Base-by-base conservation (phyloP, 495 filamentous ascomycete genomes). In the Podospora pseudocomata region DNA sequence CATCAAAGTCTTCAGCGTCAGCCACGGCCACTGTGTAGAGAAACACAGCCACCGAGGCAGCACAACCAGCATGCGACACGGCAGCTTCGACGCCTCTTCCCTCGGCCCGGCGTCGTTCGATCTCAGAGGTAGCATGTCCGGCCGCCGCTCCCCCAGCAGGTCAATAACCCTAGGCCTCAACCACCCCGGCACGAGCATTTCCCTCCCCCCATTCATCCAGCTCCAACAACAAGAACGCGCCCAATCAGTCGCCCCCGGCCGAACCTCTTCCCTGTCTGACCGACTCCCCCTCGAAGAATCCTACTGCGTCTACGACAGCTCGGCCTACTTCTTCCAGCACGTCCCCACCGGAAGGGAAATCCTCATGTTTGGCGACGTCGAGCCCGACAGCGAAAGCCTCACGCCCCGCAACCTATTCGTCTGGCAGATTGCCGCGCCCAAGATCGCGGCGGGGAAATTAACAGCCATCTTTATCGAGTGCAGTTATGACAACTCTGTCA, bases 281-380 rank as follows among this genome's bases (percentile, higher is more conserved):
- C 18, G 60, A 65, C 68, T 73, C 44, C 67, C 70, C 57, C 20
- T 63, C 44, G 65, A 73, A 30, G 84, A 84, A 68, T 75, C 81
- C 18, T 75, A 72, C 60, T 94, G 87, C 63, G 87, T 90, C 0
- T 86, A 87, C 60, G 93, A 99, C 75, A 94, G 90, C 75, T 92
- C 92, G 2, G 95, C 91, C 0, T 99, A 91, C 77, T 97, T 99
- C 78, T 87, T 99, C 68, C 90, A 91, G 18, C 89, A 93, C 64
- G 81, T 88, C 19, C 68, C 77, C 0, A 89, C 87, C 0, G 86
- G 88, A 2, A 82, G 82, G 56, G 93, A 97, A 79, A 86, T 97
- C 27, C 86, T 99, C 58, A 89, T 99, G 66, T 98, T 97, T 75
- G 95, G 95, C 55, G 95, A 99, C 72, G 89, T 98, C 49, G 95